Evolutionary conservation across 2,329 filamentous ascomycete genomes (phyloP), one percentile per base, ranked within the genome.

Genomic region (Claviceps pusilla): DNA sequence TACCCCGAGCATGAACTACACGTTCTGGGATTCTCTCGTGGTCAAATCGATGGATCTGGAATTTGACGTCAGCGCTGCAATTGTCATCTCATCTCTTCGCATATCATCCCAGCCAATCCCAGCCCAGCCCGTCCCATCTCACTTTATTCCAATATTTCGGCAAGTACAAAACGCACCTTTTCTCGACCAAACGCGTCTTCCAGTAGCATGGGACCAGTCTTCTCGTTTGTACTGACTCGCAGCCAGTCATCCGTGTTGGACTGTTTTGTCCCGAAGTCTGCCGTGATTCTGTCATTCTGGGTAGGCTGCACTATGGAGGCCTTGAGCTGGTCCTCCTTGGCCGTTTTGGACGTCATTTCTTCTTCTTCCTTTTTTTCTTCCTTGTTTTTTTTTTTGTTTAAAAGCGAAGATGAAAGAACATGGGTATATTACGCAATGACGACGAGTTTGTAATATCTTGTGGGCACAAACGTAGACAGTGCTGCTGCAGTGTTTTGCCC

Each of bases 181-280:
- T 93, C 87, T 12, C 87, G 53, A 43, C 24, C 55, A 48, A 57
- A 57, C 0, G 12, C 74, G 59, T 93, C 87, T 63, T 93, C 87
- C 3, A 93, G 66, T 0, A 90, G 71, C 61, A 68, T 66, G 0
- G 87, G 85, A 0, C 87, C 87, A 2, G 75, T 81, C 54, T 80
- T 73, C 49, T 86, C 76, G 3, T 81, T 74, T 41, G 71, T 81
- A 31, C 72, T 76, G 5, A 84, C 75, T 52, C 78, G 80, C 53
- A 94, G 72, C 87, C 87, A 93, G 64, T 89, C 77, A 63, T 95
- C 89, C 1, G 84, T 83, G 61, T 84, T 84, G 46, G 73, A 71
- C 62, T 89, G 77, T 68, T 84, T 87, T 33, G 84, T 80, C 28
- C 89, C 89, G 69, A 77, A 87, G 63, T 95, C 88, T 50, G 83